Base-by-base conservation (phyloP, 495 filamentous ascomycete genomes). In the Parmelia sp. region DNA sequence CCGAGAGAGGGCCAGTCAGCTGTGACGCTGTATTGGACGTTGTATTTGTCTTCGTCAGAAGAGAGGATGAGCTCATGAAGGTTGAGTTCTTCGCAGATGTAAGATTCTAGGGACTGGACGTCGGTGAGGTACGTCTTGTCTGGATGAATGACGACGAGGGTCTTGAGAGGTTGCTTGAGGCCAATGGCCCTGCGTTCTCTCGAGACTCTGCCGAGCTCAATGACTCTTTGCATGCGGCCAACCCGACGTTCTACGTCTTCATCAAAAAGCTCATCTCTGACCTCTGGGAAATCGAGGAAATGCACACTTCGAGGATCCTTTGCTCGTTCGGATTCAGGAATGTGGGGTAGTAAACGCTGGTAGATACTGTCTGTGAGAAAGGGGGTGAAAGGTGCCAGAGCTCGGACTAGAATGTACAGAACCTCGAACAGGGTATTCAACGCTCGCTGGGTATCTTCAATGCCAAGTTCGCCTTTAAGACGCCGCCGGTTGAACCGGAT, bases 401-500 rank as follows among this genome's bases (percentile, higher is more conserved):
- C 90, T 40, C 92, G 82, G 69, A 88, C 86, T 17, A 98, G 79
- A 4, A 90, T 97, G 77, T 87, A 98, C 15, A 98, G 80, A 58
- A 96, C 90, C 77, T 97, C 93, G 68, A 96, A 97, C n/a, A 98
- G 85, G 11, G 94, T 94, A 74, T 97, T 96, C 60, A 98, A 79
- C 14, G 94, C 94, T 73, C 96, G 90, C 61, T 86, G 75, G 33
- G 94, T 97, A 70, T 97, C 94, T 53, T 95, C 84, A 17, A 89
- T 74, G 19, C 93, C 93, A 45, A 66, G 57, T 75, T 95, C 92
- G 62, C 94, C 94, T 85, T 97, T 98, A 61, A 98, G 80, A 25
- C 94, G 88, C 74, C 91, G 91, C 37, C 94, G 86, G 79, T 98
- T 98, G 81, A 97, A 96, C n/a, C 93, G 85, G 72, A 98, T 98